Conservation (phyloP, 768 basidiomycete species). For the Rubroboletus satanas region DNA sequence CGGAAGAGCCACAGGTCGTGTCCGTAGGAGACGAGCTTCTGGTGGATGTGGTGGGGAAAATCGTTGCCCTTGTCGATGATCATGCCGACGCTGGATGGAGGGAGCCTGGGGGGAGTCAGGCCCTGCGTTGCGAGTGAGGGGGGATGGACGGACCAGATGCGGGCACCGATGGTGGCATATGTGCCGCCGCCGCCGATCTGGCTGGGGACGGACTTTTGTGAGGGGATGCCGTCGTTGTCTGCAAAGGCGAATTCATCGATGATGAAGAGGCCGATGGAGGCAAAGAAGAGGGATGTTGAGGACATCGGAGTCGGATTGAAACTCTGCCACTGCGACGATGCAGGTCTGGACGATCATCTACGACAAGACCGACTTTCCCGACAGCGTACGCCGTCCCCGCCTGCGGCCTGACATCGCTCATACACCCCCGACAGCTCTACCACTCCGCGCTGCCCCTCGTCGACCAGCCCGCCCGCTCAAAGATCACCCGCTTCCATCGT, state of each 20-base stretch:
- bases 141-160: slow-evolving; percentile 58
- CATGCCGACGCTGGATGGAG: slow-evolving; percentile 67
- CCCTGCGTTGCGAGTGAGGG: neutral
- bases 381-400: slow-evolving; percentile 30
- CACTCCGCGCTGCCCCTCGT: slow-evolving; percentile 53
- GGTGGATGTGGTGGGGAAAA: slow-evolving; percentile 59
- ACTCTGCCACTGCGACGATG: slow-evolving; percentile 31
- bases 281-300: slow-evolving; percentile 35
- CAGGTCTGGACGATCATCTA: slow-evolving; percentile 41
- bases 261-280: slow-evolving; percentile 87
- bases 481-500: slow-evolving; percentile 63
- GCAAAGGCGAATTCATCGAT: slow-evolving; percentile 60
- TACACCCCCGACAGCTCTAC: slow-evolving; percentile 49
- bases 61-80: slow-evolving; percentile 79
- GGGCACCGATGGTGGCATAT: slow-evolving; percentile 73
- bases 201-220: neutral
- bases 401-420: neutral
- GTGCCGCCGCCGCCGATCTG: slow-evolving; percentile 91
- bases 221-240: slow-evolving; percentile 43
- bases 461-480: slow-evolving; percentile 51
- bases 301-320: slow-evolving; percentile 23
- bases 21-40: slow-evolving; percentile 59
- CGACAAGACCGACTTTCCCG: slow-evolving; percentile 33
- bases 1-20: slow-evolving; percentile 76
- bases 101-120: slow-evolving; percentile 47